phyloP scores from a whole-genome alignment of 1,284 basidiomycete species.

The Apiotrichum siamense region DNA sequence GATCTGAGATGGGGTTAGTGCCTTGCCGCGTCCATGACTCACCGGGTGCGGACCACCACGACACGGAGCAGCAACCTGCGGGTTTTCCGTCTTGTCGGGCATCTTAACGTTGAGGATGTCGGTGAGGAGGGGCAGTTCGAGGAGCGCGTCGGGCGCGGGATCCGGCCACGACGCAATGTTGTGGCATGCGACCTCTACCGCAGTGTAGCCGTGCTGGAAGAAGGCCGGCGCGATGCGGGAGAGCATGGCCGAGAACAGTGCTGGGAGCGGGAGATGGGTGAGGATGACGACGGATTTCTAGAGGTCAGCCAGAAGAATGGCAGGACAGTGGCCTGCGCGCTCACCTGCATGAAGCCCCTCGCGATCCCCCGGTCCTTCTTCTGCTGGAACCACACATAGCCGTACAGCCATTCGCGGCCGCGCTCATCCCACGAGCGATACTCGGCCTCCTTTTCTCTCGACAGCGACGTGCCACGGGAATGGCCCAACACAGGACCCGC shows the following conservation, averaged over 20 bases:
- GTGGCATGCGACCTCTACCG: conserved; percentile 77
- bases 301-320: neutral
- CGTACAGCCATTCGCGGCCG: conserved; percentile 57
- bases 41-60: neutral
- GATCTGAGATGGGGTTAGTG: conserved; percentile 53
- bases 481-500: neutral
- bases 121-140: conserved; percentile 76
- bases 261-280: conserved; percentile 74
- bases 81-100: conserved; percentile 62
- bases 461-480: neutral
- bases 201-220: conserved; percentile 65
- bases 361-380: conserved; percentile 62
- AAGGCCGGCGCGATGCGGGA: conserved; percentile 69
- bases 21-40: neutral
- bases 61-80: conserved; percentile 51
- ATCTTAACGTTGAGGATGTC: conserved; percentile 65
- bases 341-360: conserved; percentile 80
- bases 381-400: conserved; percentile 76
- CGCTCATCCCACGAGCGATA: conserved; percentile 42
- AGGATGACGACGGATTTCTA: conserved; percentile 81
- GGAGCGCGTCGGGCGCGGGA: conserved; percentile 56
- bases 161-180: conserved; percentile 77
- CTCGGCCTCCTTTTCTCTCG: conserved; percentile 40
- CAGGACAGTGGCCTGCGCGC: conserved; percentile 6
- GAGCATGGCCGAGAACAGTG: conserved; percentile 67